Percentiles rank a stretch among this genome's conserved stretches.
phyloP scores from a whole-genome alignment of 495 filamentous ascomycete species.

The Penicillium psychrofluorescens region DNA sequence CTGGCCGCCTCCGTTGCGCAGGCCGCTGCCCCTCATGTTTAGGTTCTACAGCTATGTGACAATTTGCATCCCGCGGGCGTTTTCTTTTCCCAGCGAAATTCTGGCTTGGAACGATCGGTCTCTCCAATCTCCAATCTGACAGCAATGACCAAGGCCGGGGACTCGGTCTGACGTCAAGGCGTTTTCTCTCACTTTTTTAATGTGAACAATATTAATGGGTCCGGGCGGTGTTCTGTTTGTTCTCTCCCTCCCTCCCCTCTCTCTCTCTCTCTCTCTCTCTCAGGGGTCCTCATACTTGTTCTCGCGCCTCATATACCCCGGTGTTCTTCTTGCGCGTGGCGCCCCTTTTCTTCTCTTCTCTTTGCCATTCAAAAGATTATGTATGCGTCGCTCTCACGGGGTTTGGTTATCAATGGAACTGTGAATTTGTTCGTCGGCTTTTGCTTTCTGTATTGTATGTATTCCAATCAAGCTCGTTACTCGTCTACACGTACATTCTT shows the following conservation, averaged over 20 bases:
- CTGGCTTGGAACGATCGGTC: neutral
- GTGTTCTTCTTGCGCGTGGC: constrained; percentile 5
- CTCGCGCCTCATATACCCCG: constrained; percentile 17
- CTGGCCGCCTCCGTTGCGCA: constrained; percentile 11
- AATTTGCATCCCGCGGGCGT: neutral
- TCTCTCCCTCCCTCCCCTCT: constrained; percentile 1
- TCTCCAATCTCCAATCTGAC: no score
- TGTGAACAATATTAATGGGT: constrained; percentile 8
- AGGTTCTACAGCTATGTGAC: neutral
- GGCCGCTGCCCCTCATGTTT: constrained; percentile 8
- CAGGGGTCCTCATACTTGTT: constrained; percentile 7
- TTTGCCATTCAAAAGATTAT: no score
- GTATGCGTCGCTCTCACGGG: no score
- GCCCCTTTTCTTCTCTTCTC: no score
- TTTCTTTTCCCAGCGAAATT: neutral
- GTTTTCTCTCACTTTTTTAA: constrained; percentile 2
- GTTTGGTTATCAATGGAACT: no score
- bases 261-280: constrained; percentile 7
- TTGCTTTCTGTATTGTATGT: no score
- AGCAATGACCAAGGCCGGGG: no score
- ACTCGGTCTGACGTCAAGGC: no score
- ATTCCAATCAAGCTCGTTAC: no score
- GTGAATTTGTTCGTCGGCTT: no score
- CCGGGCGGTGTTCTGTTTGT: constrained; percentile 12
- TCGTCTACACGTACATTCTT: no score